Base-by-base conservation (phyloP, 2,329 filamentous ascomycete species). In the Fusarium nanum region DNA sequence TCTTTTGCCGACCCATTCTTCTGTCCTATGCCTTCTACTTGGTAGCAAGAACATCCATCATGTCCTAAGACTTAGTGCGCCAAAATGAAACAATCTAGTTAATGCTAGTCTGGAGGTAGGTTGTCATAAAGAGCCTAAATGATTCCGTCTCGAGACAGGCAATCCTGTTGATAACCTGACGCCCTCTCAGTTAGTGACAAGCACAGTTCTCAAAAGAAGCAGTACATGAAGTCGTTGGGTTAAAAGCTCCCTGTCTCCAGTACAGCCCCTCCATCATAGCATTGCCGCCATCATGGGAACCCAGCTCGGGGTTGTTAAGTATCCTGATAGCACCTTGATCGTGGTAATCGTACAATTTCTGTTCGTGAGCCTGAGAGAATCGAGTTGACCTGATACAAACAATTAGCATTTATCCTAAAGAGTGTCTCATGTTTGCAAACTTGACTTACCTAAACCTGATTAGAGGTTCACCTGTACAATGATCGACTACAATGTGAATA, bases 361-460 rank as follows among this genome's bases (percentile, higher is more conserved):
- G 52, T 30, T 71, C 68, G 42, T 71, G 65, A 23, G 46, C 49
- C 4, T 69, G 22, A 0, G 68, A 71, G n/a, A 71, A 71, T 7
- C 50, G 56, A 22, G 68, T 71, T 28, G 68, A 72, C 18, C 68
- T 71, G 16, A 13, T 16, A 45, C 16, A 28, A 16, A 22, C 12
- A 37, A 23, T 71, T 47, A 71, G 60, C 18, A 56, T n/a, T 37
- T 20, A 4, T 40, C 14, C 13, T n/a, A 2, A 16, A 18, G 5
- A 23, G 40, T 28, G 12, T 41, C 16, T 23, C 11, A 22, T 30
- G 25, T 3, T 6, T 45, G 20, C 10, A 46, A 55, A 70, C 64
- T 52, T 56, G 62, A 70, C 64, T 54, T 54, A 67, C 68, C 56
- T 46, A 44, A 71, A 70, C 34, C 66, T 71, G 54, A 72, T 60